Percentiles rank a stretch among this genome's conserved stretches.
phyloP scores from a whole-genome alignment of 306 rosid species.

The Phaseolus lunatus region DNA sequence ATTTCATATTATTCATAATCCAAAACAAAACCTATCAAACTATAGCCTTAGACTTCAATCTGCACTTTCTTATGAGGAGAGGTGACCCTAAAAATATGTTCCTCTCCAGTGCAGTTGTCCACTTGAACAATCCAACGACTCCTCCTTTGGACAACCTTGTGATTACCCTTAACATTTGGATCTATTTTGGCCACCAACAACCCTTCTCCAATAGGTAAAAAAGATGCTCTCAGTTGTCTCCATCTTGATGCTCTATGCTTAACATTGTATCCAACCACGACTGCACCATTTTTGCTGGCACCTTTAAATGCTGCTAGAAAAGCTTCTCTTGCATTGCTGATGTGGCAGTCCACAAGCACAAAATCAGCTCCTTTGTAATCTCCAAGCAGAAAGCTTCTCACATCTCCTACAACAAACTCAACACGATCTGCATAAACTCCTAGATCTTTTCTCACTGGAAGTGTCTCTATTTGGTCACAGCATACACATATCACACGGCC shows the following conservation, averaged over 20 bases:
- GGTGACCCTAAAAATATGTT: slow-evolving; percentile 60
- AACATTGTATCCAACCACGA: slow-evolving; percentile 60
- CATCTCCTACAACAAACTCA: slow-evolving; percentile 55
- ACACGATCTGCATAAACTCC: slow-evolving; percentile 44
- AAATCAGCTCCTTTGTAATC: slow-evolving; percentile 61
- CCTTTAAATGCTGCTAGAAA: slow-evolving; percentile 54
- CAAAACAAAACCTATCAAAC: background rate
- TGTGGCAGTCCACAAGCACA: slow-evolving; percentile 64
- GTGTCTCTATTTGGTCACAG: background rate
- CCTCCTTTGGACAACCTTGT: slow-evolving; percentile 32
- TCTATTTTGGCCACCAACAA: slow-evolving; percentile 50
- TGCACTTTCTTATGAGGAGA: slow-evolving; percentile 42
- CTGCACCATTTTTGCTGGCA: slow-evolving; percentile 46
- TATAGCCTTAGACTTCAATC: slow-evolving; percentile 35
- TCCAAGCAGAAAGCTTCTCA: slow-evolving; percentile 38
- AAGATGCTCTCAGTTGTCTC: slow-evolving; percentile 50
- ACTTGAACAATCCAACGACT: slow-evolving; percentile 61
- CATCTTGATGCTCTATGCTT: slow-evolving; percentile 47
- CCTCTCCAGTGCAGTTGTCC: slow-evolving; percentile 60
- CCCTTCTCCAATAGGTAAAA: slow-evolving; percentile 67
- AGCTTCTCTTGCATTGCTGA: slow-evolving; percentile 45
- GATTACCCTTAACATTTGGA: slow-evolving; percentile 9
- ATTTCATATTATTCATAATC: background rate
- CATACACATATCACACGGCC: slow-evolving; percentile 56
- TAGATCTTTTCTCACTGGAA: slow-evolving; percentile 40